Evolutionary conservation across 179 eudicot genomes (phyloP).

Genomic region (Gypsophila paniculata): DNA sequence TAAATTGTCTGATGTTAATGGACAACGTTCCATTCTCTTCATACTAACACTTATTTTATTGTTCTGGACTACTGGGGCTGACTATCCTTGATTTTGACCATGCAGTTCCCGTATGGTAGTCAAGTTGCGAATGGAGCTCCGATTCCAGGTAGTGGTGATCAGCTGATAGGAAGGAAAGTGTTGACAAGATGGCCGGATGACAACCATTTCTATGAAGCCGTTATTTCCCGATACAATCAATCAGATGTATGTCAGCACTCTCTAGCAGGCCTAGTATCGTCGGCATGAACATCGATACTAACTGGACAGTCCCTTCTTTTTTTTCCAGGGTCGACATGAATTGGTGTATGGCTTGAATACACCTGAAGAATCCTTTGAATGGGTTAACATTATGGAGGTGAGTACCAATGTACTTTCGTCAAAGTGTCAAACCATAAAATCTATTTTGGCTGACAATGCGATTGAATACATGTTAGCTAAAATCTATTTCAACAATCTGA

Average conservation of each 20-base stretch:
- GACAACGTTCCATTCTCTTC: slow-evolving; percentile 3
- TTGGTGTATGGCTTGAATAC: slow-evolving; percentile 39
- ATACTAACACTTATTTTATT: not conserved
- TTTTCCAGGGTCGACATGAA: slow-evolving; percentile 43
- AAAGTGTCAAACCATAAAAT: not conserved
- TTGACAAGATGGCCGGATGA: slow-evolving; percentile 54
- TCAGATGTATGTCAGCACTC: slow-evolving; percentile 35
- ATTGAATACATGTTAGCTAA: not conserved
- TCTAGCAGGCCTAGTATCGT: slow-evolving; percentile 3
- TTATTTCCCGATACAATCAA: slow-evolving; percentile 36
- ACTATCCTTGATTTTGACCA: slow-evolving; percentile 17
- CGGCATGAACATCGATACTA: slow-evolving; percentile 15
- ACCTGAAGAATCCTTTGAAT: slow-evolving; percentile 59
- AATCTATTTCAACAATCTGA: not conserved
- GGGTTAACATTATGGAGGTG: slow-evolving; percentile 68
- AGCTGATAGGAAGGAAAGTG: slow-evolving; percentile 42
- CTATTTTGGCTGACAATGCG: not conserved
- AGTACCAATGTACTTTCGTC: slow-evolving; percentile 24
- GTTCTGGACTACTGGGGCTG: slow-evolving; percentile 7
- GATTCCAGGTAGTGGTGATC: slow-evolving; percentile 32
- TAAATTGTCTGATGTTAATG: slow-evolving; percentile 17
- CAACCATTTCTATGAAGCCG: slow-evolving; percentile 45
- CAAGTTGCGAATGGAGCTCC: slow-evolving; percentile 30
- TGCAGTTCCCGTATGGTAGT: slow-evolving; percentile 39
- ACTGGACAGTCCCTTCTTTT: slow-evolving; percentile 9